Evolutionary conservation across 768 basidiomycete genomes (phyloP).

Genomic region (Rossbeevera mucosa): DNA sequence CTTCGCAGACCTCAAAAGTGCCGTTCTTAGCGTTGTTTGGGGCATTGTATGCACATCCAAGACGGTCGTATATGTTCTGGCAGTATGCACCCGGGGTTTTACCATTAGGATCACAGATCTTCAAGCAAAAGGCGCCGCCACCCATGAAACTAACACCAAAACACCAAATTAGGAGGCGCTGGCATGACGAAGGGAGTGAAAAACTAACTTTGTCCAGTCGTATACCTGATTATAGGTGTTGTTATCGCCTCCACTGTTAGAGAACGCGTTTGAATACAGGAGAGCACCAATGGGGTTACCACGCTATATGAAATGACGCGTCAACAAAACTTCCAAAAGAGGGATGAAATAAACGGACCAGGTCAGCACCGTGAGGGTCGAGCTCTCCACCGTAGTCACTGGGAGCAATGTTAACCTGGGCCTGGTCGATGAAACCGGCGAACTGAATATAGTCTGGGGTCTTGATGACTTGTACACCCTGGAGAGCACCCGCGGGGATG

Average conservation of each 20-base stretch:
- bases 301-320: constrained; percentile 36
- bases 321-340: constrained; percentile 13
- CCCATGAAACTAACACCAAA: constrained; percentile 59
- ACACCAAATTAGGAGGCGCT: constrained; percentile 17
- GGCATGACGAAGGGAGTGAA: not conserved
- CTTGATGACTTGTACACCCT: constrained; percentile 59
- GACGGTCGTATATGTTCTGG: constrained; percentile 70
- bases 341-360: constrained; percentile 30
- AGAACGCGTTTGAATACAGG: constrained; percentile 58
- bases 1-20: constrained; percentile 60
- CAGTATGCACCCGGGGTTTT: constrained; percentile 52
- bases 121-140: constrained; percentile 59
- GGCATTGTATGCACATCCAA: constrained; percentile 71
- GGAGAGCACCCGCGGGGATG: constrained; percentile 62
- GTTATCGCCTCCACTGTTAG: constrained; percentile 41
- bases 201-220: constrained; percentile 67
- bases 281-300: constrained; percentile 81
- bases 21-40: constrained; percentile 58
- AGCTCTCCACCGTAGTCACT: constrained; percentile 73
- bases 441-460: constrained; percentile 59
- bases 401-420: constrained; percentile 45
- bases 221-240: constrained; percentile 48
- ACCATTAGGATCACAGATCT: constrained; percentile 59
- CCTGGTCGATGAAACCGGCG: constrained; percentile 66
- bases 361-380: constrained; percentile 71